phyloP scores from a whole-genome alignment of 768 basidiomycete genomes.

The Strobilomyces dryophilus region DNA sequence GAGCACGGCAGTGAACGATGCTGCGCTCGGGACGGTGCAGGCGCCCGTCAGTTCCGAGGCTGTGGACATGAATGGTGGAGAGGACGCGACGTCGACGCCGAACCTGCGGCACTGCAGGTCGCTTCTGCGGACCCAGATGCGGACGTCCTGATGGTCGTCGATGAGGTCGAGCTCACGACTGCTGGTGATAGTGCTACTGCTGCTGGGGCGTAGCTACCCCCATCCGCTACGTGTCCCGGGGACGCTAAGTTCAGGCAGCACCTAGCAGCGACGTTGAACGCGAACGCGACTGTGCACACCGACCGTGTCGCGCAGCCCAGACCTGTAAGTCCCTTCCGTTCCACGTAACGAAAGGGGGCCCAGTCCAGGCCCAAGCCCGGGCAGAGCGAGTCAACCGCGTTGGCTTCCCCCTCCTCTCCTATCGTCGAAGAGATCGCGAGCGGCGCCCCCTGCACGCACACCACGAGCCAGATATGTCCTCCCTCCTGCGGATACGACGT shows the following conservation, averaged over 20 bases:
- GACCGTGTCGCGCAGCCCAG: constrained; percentile 20
- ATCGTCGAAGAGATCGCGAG: background rate
- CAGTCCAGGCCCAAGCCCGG: constrained; percentile 1
- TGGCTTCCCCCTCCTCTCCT: background rate
- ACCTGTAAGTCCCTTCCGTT: constrained; percentile 18
- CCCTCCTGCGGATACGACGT: background rate
- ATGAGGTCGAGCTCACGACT: background rate
- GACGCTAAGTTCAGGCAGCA: constrained; percentile 19
- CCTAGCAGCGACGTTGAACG: constrained; percentile 16
- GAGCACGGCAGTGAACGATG: too few species aligned
- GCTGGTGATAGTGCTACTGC: background rate
- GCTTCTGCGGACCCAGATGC: too few species aligned
- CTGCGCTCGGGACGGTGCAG: too few species aligned
- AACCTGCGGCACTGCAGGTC: background rate
- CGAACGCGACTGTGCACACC: constrained; percentile 16
- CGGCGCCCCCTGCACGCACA: constrained; percentile 11
- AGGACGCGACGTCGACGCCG: background rate
- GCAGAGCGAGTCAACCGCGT: constrained; percentile 5
- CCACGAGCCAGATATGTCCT: constrained; percentile 18
- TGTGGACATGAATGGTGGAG: constrained; percentile 5
- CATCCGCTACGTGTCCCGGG: constrained; percentile 18
- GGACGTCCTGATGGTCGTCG: background rate
- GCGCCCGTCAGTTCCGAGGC: constrained; percentile 20
- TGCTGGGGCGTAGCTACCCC: background rate
- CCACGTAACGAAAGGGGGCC: constrained; percentile 1